Conservation (phyloP, 2,329 filamentous ascomycete genomes). For the Fragosphaeria purpurea region DNA sequence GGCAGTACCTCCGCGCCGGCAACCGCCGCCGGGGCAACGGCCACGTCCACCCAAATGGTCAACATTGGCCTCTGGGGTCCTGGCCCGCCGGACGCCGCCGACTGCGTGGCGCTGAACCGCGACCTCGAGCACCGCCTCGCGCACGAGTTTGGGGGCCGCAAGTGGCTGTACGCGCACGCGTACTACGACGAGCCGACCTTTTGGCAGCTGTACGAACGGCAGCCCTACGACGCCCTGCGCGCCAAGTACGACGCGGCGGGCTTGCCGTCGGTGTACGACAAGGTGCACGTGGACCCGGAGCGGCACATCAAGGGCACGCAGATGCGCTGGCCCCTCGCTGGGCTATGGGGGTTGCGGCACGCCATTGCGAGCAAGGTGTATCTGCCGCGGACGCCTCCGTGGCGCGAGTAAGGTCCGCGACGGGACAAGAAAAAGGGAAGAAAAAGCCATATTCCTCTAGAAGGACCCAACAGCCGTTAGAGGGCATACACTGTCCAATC, state of each 20-base stretch:
- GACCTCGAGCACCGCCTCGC: slow-evolving; percentile 59
- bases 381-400: slow-evolving; percentile 27
- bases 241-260: slow-evolving; percentile 51
- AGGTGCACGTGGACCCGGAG: slow-evolving; percentile 36
- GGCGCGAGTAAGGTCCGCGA: slow-evolving; percentile 3
- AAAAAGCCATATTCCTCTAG: too few relatives aligned
- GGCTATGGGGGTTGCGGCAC: slow-evolving; percentile 49
- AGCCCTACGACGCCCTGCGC: slow-evolving; percentile 48
- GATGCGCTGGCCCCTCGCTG: slow-evolving; percentile 44
- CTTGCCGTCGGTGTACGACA: slow-evolving; percentile 61
- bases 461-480: too few relatives aligned
- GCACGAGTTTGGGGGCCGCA: slow-evolving; percentile 58
- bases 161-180: slow-evolving; percentile 80
- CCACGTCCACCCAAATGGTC: slow-evolving; percentile 34
- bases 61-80: slow-evolving; percentile 74
- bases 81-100: slow-evolving; percentile 40
- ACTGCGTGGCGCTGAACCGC: slow-evolving; percentile 62
- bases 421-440: background rate
- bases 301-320: background rate
- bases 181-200: slow-evolving; percentile 70
- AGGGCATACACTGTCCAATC: too few relatives aligned
- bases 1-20: background rate
- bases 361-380: slow-evolving; percentile 49
- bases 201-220: slow-evolving; percentile 52
- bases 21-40: background rate